phyloP scores from a whole-genome alignment of 305 asterid genomes.

The Fraxinus paxiana region DNA sequence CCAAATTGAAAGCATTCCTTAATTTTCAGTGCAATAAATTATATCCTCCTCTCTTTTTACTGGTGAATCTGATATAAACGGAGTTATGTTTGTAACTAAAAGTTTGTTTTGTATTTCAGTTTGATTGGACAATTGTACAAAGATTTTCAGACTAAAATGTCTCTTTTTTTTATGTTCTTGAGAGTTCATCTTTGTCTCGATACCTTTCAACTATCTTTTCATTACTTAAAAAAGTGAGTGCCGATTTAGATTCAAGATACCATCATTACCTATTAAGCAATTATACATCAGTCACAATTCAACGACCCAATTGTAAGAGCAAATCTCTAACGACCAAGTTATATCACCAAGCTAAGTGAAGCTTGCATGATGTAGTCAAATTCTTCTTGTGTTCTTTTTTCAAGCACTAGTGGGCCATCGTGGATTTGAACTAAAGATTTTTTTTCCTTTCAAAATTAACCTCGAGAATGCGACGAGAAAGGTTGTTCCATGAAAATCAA shows the following conservation, averaged over 20 bases:
- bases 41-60: neutral
- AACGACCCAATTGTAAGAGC: neutral
- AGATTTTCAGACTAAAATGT: neutral
- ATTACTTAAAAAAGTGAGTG: too few relatives aligned
- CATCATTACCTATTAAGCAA: neutral
- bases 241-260: too few relatives aligned
- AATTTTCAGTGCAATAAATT: neutral
- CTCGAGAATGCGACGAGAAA: neutral
- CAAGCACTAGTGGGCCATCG: neutral
- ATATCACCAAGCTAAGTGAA: neutral
- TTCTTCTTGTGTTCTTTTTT: neutral
- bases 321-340: neutral
- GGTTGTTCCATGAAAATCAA: neutral
- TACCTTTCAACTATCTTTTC: neutral
- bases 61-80: neutral
- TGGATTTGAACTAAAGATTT: neutral
- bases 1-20: neutral
- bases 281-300: neutral
- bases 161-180: neutral
- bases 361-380: neutral
- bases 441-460: neutral
- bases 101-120: too few relatives aligned
- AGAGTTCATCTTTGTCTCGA: neutral
- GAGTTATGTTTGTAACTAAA: neutral
- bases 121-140: too few relatives aligned